Evolutionary conservation across 164 flowering plant genomes (phyloP).

Genomic region (Vitis riparia): DNA sequence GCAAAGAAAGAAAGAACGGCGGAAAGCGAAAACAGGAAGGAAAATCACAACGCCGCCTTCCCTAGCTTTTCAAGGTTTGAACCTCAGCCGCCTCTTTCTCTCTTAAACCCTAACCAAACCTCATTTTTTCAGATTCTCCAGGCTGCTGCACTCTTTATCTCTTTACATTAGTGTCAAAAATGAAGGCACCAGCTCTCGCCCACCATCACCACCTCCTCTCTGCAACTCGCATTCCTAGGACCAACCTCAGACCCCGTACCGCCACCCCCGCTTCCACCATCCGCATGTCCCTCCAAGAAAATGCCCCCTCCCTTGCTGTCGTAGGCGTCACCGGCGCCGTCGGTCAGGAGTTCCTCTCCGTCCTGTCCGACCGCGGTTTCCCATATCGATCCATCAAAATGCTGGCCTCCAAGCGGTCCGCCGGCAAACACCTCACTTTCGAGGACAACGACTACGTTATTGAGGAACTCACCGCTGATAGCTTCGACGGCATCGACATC

Average conservation of each 20-base stretch:
- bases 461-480: constrained; percentile 74
- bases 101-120: no score
- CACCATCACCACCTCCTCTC: constrained; percentile 8
- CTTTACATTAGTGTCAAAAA: neutral
- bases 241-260: constrained; percentile 7
- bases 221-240: constrained; percentile 1
- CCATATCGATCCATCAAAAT: constrained; percentile 82
- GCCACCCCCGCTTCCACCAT: constrained; percentile 16
- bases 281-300: constrained; percentile 60
- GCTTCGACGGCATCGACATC: constrained; percentile 85
- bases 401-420: constrained; percentile 93
- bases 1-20: no score
- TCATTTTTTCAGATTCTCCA: no score
- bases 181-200: constrained; percentile 11
- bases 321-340: constrained; percentile 99
- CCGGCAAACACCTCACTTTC: constrained; percentile 62
- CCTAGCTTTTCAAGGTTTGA: no score
- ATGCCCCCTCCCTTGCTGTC: constrained; percentile 85
- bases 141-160: no score
- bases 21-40: no score
- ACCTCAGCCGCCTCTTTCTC: no score
- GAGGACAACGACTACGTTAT: constrained; percentile 54
- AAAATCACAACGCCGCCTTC: no score
- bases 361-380: constrained; percentile 80
- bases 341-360: constrained; percentile 93